Evolutionary conservation across 495 filamentous ascomycete genomes (phyloP).

Genomic region (Penicillium paxilli): DNA sequence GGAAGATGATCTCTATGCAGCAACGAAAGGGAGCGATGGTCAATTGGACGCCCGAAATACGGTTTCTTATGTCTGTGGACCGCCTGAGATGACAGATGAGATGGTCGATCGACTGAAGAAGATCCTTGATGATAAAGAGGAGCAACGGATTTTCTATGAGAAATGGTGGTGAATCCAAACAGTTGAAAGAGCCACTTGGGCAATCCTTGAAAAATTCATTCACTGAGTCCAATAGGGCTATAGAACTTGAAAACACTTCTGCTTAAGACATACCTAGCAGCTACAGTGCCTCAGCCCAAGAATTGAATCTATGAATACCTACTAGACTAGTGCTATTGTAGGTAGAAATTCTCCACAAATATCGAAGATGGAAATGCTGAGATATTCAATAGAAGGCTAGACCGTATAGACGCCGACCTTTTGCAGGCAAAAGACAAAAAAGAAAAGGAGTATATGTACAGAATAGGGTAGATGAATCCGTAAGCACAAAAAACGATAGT

Average conservation of each 20-base stretch:
- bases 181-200: no score
- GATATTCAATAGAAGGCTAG: conserved; percentile 24
- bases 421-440: conserved; percentile 18
- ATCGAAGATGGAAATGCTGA: not conserved
- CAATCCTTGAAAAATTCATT: no score
- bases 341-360: no score
- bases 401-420: conserved; percentile 24
- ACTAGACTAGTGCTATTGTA: no score
- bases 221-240: no score
- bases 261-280: no score
- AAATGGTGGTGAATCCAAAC: conserved; percentile 74
- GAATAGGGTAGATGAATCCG: conserved; percentile 4
- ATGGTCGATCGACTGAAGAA: conserved; percentile 57
- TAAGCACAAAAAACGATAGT: conserved; percentile 16
- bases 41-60: conserved; percentile 42
- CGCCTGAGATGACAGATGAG: conserved; percentile 77
- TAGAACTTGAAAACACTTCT: no score
- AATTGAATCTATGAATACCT: no score
- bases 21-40: conserved; percentile 39
- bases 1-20: conserved; percentile 48
- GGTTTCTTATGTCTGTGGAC: conserved; percentile 78
- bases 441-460: conserved; percentile 29
- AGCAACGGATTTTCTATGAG: conserved; percentile 68
- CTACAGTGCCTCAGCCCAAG: no score
- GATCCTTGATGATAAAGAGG: conserved; percentile 51